Conservation (phyloP, 768 basidiomycete species). For the Clitopilus passeckerianus region DNA sequence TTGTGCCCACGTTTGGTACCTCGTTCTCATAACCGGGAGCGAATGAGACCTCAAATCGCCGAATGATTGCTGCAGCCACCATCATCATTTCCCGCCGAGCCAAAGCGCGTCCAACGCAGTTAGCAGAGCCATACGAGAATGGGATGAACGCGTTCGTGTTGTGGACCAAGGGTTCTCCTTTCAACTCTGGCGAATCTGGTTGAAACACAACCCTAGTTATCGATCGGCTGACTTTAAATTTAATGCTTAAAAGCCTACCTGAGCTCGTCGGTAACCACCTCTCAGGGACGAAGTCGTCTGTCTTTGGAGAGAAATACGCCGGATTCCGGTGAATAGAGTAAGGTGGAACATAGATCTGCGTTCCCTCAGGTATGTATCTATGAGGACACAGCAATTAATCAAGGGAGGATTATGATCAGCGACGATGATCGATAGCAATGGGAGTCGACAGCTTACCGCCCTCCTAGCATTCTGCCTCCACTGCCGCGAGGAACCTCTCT, state of each 20-base stretch:
- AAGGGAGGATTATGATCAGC: background rate
- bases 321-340: constrained; percentile 31
- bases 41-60: constrained; percentile 25
- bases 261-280: constrained; percentile 23
- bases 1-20: background rate
- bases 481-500: constrained; percentile 24
- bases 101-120: constrained; percentile 41
- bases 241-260: constrained; percentile 7
- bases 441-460: constrained; percentile 12
- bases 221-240: background rate
- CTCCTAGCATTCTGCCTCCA: constrained; percentile 22
- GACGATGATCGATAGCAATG: background rate
- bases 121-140: constrained; percentile 40
- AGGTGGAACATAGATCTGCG: constrained; percentile 28
- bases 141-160: constrained; percentile 26
- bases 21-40: constrained; percentile 11
- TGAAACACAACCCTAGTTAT: background rate
- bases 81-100: constrained; percentile 29
- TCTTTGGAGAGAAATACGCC: constrained; percentile 31
- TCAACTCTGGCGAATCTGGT: constrained; percentile 4
- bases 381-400: background rate
- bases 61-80: constrained; percentile 20
- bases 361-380: constrained; percentile 37
- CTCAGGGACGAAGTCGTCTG: constrained; percentile 33
- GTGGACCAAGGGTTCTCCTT: constrained; percentile 13